Base-by-base conservation (phyloP, 257 asterid species). In the Euphrasia confusa region DNA sequence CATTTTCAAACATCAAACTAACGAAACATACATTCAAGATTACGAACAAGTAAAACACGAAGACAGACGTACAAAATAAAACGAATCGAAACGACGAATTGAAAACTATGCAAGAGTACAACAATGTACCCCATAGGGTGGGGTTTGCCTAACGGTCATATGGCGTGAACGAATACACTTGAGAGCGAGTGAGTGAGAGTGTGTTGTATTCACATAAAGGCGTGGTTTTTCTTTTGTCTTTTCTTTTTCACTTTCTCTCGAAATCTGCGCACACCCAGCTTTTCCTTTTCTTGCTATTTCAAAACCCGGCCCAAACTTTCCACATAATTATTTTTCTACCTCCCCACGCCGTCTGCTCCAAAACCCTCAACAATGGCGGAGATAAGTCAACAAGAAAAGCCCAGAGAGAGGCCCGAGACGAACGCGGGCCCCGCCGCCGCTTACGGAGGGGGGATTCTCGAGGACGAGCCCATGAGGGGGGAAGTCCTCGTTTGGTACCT, bases 401-500 rank as follows among this genome's bases (percentile, higher is more conserved):
- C 69, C 0, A 71, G 69, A 45, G 84, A 74, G 58, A 72, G 28
- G 67, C 10, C 54, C 10, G 81, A 64, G 21, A 66, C 10, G 10
- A 76, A 68, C 37, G 70, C 57, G 69, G 68, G 50, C 10, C 65
- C 54, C 15, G 72, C 79, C 0, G 88, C 63, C 50, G 59, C 79
- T 0, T 75, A 74, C 65, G 87, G 66, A 52, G 86, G 57, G 0
- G 24, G 24, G 44, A 28, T 44, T 32, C 40, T 35, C 44, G 89
- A 87, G 44, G 87, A 69, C n/a, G 83, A 80, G 74, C 96, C 97
- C 11, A 54, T 80, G 2, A 87, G 68, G 75, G 70, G 73, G 30
- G 97, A 87, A 71, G 79, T 84, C 61, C 33, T 85, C 50, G 72
- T 73, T 0, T 90, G 97, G 97, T 81, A 83, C 69, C 68, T 84